These are phyloP conservation scores for Aspergillus fumigatus DNA, from an alignment of 2,329 filamentous ascomycete species.

Conservation along the genomic window DNA sequence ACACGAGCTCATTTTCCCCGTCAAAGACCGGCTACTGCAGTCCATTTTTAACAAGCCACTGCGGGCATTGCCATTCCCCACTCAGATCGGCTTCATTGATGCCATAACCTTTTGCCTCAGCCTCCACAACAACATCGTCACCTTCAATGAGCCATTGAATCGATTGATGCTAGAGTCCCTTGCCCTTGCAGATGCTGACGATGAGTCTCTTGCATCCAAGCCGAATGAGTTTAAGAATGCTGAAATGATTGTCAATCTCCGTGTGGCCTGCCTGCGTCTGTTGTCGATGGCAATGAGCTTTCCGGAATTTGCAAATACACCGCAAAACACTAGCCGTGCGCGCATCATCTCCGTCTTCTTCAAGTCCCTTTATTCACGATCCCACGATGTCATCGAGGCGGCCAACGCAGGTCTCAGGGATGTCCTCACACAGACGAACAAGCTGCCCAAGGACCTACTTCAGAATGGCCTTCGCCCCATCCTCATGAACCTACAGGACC, in stretches of 20 bases:
- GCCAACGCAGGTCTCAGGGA: slow-evolving; percentile 86
- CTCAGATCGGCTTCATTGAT: slow-evolving; percentile 97
- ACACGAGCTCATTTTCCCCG: slow-evolving; percentile 81
- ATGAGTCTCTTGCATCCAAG: slow-evolving; percentile 88
- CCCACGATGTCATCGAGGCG: slow-evolving; percentile 84
- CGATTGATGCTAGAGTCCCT: slow-evolving; percentile 89
- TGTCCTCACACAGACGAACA: slow-evolving; percentile 81
- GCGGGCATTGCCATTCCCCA: slow-evolving; percentile 84
- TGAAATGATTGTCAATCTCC: slow-evolving; percentile 83
- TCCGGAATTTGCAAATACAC: slow-evolving; percentile 78
- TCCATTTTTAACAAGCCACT: slow-evolving; percentile 95
- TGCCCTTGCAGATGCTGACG: slow-evolving; percentile 87
- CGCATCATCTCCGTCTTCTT: slow-evolving; percentile 94
- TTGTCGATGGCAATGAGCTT: slow-evolving; percentile 91
- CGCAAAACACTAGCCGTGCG: slow-evolving; percentile 58
- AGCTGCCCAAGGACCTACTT: slow-evolving; percentile 89
- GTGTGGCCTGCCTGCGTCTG: slow-evolving; percentile 89
- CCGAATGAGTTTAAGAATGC: slow-evolving; percentile 93
- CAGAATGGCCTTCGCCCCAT: slow-evolving; percentile 93
- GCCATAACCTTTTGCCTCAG: slow-evolving; percentile 93
- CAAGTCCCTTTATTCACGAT: slow-evolving; percentile 92
- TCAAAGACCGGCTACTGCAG: slow-evolving; percentile 82
- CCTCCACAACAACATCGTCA: slow-evolving; percentile 80
- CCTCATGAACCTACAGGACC: slow-evolving; percentile 92
- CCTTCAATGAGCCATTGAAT: slow-evolving; percentile 88